Percentiles rank a stretch among this genome's conserved stretches.
phyloP scores from a whole-genome alignment of 345 rosid species.

The Isatis tinctoria region DNA sequence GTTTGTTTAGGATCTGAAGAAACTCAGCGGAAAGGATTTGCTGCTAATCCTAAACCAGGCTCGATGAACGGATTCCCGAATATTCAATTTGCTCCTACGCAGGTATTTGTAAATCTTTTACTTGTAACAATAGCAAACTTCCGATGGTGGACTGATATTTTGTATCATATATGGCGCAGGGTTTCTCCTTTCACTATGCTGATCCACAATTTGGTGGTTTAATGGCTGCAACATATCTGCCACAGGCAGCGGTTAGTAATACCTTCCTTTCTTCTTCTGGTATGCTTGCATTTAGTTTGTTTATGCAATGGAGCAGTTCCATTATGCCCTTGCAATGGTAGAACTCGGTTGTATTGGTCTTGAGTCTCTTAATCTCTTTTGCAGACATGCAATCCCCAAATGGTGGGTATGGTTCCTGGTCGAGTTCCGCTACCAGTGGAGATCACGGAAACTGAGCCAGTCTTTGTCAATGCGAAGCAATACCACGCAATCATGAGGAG shows the following conservation, averaged over 20 bases:
- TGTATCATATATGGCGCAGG: constrained; percentile 33
- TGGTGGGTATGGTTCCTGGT: constrained; percentile 45
- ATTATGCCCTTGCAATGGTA: neutral
- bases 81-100: constrained; percentile 41
- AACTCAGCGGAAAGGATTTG: constrained; percentile 36
- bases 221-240: constrained; percentile 42
- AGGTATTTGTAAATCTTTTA: constrained; percentile 36
- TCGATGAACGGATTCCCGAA: constrained; percentile 45
- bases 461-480: constrained; percentile 80
- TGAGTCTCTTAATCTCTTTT: constrained; percentile 5
- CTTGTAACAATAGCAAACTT: neutral
- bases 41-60: constrained; percentile 35
- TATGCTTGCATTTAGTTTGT: constrained; percentile 6
- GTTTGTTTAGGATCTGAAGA: constrained; percentile 45
- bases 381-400: constrained; percentile 55
- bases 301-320: neutral
- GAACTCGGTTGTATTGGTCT: neutral
- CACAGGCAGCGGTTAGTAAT: constrained; percentile 47
- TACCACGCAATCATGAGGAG: constrained; percentile 81
- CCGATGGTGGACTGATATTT: constrained; percentile 6
- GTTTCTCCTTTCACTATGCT: constrained; percentile 42
- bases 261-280: neutral
- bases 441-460: constrained; percentile 50
- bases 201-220: constrained; percentile 52
- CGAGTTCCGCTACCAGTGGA: constrained; percentile 68